Evolutionary conservation across 164 flowering plant species (phyloP).

Genomic region (Vitis rotundifolia): DNA sequence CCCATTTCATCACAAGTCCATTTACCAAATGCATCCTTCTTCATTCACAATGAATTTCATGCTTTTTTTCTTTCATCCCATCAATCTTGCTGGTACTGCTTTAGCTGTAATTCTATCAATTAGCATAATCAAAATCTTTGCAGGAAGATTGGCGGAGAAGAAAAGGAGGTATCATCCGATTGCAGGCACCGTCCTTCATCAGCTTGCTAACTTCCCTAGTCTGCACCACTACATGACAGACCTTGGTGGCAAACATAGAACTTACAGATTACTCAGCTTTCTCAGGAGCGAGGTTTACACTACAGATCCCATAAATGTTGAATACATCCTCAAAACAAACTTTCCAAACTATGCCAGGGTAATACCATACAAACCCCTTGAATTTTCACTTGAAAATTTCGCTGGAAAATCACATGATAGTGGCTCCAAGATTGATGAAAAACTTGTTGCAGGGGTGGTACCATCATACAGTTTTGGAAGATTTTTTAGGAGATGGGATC

Average conservation of each 20-base stretch:
- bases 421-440: not conserved
- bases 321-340: slow-evolving; percentile 62
- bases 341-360: slow-evolving; percentile 65
- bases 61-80: no score
- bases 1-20: no score
- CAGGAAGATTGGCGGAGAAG: not conserved
- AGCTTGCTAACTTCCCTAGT: slow-evolving; percentile 48
- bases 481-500: slow-evolving; percentile 68
- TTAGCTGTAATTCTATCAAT: no score
- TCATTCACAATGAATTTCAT: no score
- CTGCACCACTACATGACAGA: slow-evolving; percentile 61
- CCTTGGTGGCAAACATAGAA: slow-evolving; percentile 39
- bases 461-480: slow-evolving; percentile 38
- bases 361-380: not conserved
- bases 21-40: no score
- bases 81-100: no score
- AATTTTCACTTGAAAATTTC: no score
- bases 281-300: slow-evolving; percentile 49
- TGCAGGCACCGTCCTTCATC: slow-evolving; percentile 54
- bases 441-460: slow-evolving; percentile 34
- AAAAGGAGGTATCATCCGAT: slow-evolving; percentile 49
- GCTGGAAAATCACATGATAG: no score
- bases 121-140: not conserved
- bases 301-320: slow-evolving; percentile 53
- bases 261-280: slow-evolving; percentile 50